Evolutionary conservation across 139 green algal genomes (phyloP).

Genomic region (Volvox reticuliferus): DNA sequence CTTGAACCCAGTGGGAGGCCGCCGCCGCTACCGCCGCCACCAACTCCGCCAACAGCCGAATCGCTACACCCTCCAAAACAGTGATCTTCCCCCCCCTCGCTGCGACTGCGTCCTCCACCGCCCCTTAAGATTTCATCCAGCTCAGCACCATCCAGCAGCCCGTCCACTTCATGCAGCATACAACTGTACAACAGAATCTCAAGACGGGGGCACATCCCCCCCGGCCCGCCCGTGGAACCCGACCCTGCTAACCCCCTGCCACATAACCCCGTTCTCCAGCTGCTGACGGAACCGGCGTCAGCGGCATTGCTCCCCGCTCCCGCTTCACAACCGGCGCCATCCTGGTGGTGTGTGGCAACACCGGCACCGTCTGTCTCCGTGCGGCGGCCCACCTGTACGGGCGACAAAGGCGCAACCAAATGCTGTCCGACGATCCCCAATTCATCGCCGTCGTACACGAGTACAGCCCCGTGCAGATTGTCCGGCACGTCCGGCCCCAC

Average conservation of each 20-base stretch:
- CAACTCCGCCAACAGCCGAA: too few species aligned
- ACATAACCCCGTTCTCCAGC: background rate
- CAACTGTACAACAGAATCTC: background rate
- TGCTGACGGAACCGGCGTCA: too few species aligned
- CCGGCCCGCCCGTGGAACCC: background rate
- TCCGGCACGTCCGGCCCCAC: conserved; percentile 19
- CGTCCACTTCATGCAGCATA: conserved; percentile 10
- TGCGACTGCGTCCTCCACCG: too few species aligned
- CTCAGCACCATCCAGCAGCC: background rate
- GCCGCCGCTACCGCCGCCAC: too few species aligned
- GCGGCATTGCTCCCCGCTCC: too few species aligned
- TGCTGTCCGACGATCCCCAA: background rate
- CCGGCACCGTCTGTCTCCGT: too few species aligned
- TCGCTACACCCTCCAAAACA: too few species aligned
- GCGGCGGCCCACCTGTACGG: too few species aligned
- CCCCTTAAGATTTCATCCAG: background rate
- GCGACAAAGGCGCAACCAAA: too few species aligned
- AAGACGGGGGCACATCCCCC: background rate
- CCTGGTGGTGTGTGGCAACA: background rate
- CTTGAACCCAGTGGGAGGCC: too few species aligned
- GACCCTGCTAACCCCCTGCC: background rate
- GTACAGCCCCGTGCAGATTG: background rate
- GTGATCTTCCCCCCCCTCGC: too few species aligned
- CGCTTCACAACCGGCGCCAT: background rate
- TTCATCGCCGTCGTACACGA: background rate